A percentile compares a stretch with the other conserved stretches of the same genome.
Evolutionary conservation across 2,329 filamentous ascomycete species (phyloP).

Genomic region (Colletotrichum paranaense): DNA sequence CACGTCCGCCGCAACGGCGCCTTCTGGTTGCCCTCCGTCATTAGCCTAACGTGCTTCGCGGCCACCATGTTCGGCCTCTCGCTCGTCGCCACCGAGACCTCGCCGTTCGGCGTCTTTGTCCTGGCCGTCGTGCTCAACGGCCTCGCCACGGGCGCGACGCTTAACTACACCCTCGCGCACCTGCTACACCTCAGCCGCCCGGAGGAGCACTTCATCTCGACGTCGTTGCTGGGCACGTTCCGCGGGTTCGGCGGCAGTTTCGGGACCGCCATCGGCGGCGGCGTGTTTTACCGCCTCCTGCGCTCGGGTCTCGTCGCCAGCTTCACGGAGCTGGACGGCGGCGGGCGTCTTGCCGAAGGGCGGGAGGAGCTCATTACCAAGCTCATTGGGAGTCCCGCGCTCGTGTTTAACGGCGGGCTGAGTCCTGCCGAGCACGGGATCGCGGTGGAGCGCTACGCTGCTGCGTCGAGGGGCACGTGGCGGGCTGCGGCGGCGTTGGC

Average conservation of each 20-base stretch:
- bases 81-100: constrained; percentile 61
- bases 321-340: constrained; percentile 62
- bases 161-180: constrained; percentile 87
- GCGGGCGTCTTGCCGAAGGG: constrained; percentile 43
- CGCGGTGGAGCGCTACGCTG: constrained; percentile 60
- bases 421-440: constrained; percentile 53
- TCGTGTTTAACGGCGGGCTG: constrained; percentile 58
- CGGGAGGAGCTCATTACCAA: constrained; percentile 55
- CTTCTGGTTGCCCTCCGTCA: constrained; percentile 75
- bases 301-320: constrained; percentile 64
- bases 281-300: constrained; percentile 75
- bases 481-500: constrained; percentile 57
- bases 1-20: constrained; percentile 80
- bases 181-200: constrained; percentile 77
- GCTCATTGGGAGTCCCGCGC: constrained; percentile 62
- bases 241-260: constrained; percentile 85
- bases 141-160: constrained; percentile 74
- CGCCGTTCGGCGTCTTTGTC: constrained; percentile 66
- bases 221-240: constrained; percentile 82
- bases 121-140: constrained; percentile 76
- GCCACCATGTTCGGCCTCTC: constrained; percentile 68
- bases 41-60: constrained; percentile 72
- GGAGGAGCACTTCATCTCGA: constrained; percentile 79
- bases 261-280: constrained; percentile 82
- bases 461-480: constrained; percentile 58